These are phyloP conservation scores for Podospora appendiculata DNA, from an alignment of 495 filamentous ascomycete species.

Conservation along the genomic window DNA sequence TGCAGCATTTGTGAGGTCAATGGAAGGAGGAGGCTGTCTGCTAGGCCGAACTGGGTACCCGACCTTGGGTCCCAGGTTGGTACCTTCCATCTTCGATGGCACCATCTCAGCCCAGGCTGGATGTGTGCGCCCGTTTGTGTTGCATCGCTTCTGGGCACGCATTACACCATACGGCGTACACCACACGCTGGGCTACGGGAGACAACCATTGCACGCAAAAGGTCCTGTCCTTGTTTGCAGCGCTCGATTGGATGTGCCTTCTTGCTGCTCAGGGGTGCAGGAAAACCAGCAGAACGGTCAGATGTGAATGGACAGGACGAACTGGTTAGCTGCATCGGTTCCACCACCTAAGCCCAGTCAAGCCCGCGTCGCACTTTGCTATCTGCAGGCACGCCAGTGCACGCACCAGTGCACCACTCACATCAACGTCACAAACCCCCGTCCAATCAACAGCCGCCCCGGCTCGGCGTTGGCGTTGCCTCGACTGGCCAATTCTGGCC, in stretches of 20 bases:
- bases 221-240: background rate
- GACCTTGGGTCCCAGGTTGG: no score
- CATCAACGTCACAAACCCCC: background rate
- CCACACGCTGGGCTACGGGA: background rate
- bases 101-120: no score
- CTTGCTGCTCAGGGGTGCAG: slow-evolving; percentile 4
- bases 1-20: no score
- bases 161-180: no score
- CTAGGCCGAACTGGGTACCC: no score
- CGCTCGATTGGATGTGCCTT: no score
- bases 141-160: background rate
- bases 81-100: no score
- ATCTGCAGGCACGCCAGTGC: background rate
- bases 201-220: background rate
- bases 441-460: no score
- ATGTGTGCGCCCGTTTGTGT: background rate
- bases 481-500: no score
- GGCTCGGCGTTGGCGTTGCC: no score
- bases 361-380: background rate
- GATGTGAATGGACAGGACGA: slow-evolving; percentile 8
- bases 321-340: slow-evolving; percentile 2
- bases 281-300: background rate
- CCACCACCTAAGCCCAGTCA: slow-evolving; percentile 1
- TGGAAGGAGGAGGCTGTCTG: no score
- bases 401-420: background rate